A percentile compares a stretch with the other conserved stretches of the same genome.
Evolutionary conservation across 192 early-diverging fungal species (phyloP).

Genomic region (Entophlyctis luteolus): DNA sequence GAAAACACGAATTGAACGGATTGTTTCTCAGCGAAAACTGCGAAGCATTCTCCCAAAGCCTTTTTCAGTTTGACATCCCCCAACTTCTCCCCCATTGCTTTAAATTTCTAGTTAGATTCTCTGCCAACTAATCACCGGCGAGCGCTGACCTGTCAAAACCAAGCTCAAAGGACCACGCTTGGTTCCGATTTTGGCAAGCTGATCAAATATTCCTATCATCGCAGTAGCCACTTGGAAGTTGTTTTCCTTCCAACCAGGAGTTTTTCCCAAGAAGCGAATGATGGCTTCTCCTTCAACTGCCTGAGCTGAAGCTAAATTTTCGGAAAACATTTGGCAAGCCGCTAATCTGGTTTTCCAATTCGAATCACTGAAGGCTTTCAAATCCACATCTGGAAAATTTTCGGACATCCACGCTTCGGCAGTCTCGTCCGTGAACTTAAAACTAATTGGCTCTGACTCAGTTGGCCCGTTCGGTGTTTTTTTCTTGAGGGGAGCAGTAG

Average conservation of each 20-base stretch:
- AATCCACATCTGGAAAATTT: constrained; percentile 53
- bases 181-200: constrained; percentile 51
- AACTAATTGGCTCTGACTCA: constrained; percentile 51
- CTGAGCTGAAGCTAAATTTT: constrained; percentile 54
- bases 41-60: constrained; percentile 73
- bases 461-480: constrained; percentile 27
- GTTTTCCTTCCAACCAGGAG: constrained; percentile 95
- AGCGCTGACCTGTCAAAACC: background rate
- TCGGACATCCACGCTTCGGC: constrained; percentile 61
- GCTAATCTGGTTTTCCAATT: constrained; percentile 83
- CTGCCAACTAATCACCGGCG: background rate
- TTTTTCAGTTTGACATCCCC: constrained; percentile 94
- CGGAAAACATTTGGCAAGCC: constrained; percentile 69
- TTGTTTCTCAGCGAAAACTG: constrained; percentile 68
- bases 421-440: constrained; percentile 67
- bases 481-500: constrained; percentile 25
- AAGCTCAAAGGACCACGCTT: constrained; percentile 3
- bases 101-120: background rate
- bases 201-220: constrained; percentile 70
- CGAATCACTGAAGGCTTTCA: constrained; percentile 62
- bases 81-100: constrained; percentile 80
- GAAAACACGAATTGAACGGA: constrained; percentile 78
- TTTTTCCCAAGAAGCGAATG: constrained; percentile 70
- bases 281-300: constrained; percentile 75
- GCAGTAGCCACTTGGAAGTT: constrained; percentile 89